Evolutionary conservation across 352 stramenopile genomes (phyloP), one percentile per base, ranked within the genome.

Genomic region (Pythium rishiriense): DNA sequence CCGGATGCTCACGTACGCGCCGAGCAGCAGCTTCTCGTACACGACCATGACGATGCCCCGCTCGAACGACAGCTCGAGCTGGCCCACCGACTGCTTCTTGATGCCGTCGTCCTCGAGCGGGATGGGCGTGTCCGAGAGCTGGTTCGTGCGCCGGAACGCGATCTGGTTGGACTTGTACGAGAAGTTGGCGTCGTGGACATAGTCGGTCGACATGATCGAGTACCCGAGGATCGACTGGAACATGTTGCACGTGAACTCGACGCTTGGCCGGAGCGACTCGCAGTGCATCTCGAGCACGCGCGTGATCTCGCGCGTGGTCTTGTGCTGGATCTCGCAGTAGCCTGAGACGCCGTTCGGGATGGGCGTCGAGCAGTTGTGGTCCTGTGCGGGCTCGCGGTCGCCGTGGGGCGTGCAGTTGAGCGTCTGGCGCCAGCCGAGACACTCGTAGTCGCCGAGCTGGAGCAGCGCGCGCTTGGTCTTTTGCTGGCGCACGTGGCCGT

Each of bases 281-380:
- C 82, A 91, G 69, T 87, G 74, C 75, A 87, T 85, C 29, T 73
- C 65, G 68, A 91, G 73, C 0, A 89, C 80, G 19, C 62, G 75
- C 6, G 74, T 63, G 25, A 68, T 25, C 28, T 64, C 63, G 1
- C 72, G 64, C 0, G 68, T 70, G 0, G 19, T 42, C 47, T 62
- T 62, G 55, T 73, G 66, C 12, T 33, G 45, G 25, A 73, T 48
- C 50, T 73, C 66, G 29, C 66, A 73, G 53, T 49, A 72, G 24
- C 66, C 59, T 0, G 66, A 69, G 1, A 26, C 21, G 28, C 55
- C 53, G 12, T 24, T 22, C 10, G n/a, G 4, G 4, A 73, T 35
- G 28, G 19, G 12, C 8, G 41, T n/a, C 10, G 58, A 29, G 21
- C 65, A 72, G 1, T 31, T 8, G 15, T 35, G 21, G 26, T 72